Conservation (phyloP, 345 rosid genomes). For the Moricandia moricandioides region DNA sequence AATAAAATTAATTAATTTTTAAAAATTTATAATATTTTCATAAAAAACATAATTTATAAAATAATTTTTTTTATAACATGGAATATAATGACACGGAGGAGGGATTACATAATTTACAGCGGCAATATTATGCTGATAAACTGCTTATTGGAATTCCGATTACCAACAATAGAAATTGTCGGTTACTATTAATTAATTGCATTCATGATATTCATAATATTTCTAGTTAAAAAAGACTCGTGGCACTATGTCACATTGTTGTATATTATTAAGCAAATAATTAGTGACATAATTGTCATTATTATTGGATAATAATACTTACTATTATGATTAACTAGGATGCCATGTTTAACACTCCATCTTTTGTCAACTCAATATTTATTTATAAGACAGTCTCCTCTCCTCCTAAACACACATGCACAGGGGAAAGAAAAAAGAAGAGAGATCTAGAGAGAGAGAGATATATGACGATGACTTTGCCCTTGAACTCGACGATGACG, state of each 20-base stretch:
- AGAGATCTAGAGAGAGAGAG: slow-evolving; percentile 2
- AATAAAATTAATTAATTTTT: no score
- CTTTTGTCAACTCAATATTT: slow-evolving; percentile 11
- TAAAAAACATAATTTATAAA: no score
- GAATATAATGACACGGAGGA: no score
- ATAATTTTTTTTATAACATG: no score
- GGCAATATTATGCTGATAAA: not conserved
- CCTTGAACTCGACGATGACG: not conserved
- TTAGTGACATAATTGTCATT: not conserved
- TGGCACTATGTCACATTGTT: not conserved
- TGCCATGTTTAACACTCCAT: slow-evolving; percentile 23
- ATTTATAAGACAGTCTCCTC: not conserved
- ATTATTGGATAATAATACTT: not conserved
- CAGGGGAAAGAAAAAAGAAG: not conserved
- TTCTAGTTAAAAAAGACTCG: not conserved
- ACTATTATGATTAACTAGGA: not conserved
- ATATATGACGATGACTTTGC: not conserved
- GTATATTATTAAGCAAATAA: not conserved
- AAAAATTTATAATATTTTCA: no score
- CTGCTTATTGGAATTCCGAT: not conserved
- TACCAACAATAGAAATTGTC: not conserved
- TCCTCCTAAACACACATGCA: not conserved
- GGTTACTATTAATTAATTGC: not conserved
- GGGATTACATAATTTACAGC: not conserved
- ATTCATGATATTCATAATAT: not conserved